Conservation (phyloP, 2,329 filamentous ascomycete genomes). For the Ophioceras dolichostomum region DNA sequence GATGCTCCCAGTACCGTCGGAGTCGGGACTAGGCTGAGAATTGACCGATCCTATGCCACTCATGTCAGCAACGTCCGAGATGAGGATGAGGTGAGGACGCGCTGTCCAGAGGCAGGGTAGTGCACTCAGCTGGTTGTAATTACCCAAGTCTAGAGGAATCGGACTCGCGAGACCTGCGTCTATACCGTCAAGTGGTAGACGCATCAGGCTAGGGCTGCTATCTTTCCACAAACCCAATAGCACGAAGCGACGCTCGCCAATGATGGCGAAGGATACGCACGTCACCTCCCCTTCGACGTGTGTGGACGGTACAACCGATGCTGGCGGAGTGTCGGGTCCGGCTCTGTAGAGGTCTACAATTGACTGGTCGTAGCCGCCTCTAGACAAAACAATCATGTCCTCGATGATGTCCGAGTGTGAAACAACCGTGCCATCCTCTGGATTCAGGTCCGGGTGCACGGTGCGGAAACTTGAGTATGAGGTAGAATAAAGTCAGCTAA, state of each 20-base stretch:
- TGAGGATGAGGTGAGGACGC: no score
- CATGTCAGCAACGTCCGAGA: no score
- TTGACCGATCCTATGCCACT: no score
- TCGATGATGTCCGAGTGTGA: slow-evolving; percentile 29
- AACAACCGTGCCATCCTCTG: slow-evolving; percentile 10
- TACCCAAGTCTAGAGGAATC: slow-evolving; percentile 12
- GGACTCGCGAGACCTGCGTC: slow-evolving; percentile 2
- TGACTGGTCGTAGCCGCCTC: slow-evolving; percentile 22
- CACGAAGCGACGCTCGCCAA: slow-evolving; percentile 15
- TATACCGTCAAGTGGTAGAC: slow-evolving; percentile 11
- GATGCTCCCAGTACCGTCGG: neutral
- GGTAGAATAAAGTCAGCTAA: no score
- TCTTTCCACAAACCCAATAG: slow-evolving; percentile 21
- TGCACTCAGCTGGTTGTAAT: no score
- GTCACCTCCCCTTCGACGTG: slow-evolving; percentile 34
- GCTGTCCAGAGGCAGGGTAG: no score
- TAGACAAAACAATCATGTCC: slow-evolving; percentile 28
- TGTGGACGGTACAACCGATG: slow-evolving; percentile 17
- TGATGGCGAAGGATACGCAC: slow-evolving; percentile 25
- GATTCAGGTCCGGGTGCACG: no score
- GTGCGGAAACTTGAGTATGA: no score
- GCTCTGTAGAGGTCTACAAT: slow-evolving; percentile 25
- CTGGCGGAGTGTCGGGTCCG: no score
- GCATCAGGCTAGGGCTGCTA: slow-evolving; percentile 19
- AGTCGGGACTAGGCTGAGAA: slow-evolving; percentile 1